These are phyloP conservation scores for Tetrahymena thermophila DNA, from an alignment of 73 alveolate species.

Conservation along the genomic window DNA sequence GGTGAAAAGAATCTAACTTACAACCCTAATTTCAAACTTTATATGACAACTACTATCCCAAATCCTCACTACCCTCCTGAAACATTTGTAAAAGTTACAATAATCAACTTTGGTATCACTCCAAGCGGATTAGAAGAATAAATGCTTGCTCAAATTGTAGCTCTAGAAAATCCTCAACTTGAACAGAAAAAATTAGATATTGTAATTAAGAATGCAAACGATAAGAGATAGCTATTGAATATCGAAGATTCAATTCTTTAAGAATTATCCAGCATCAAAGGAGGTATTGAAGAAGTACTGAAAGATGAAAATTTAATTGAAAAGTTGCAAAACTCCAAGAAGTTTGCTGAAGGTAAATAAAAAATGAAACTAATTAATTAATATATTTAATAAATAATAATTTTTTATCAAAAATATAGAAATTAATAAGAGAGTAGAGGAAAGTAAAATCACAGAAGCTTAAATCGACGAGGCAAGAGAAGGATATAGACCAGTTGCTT, in stretches of 20 bases:
- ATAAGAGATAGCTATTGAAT: not conserved
- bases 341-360: conserved; percentile 40
- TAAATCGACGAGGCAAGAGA: conserved; percentile 54
- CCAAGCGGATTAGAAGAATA: conserved; percentile 55
- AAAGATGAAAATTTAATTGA: conserved; percentile 69
- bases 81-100: conserved; percentile 2
- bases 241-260: conserved; percentile 35
- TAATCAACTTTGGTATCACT: conserved; percentile 50
- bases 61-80: conserved; percentile 1
- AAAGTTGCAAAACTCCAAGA: conserved; percentile 65
- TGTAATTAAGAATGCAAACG: conserved; percentile 36
- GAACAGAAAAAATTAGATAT: conserved; percentile 48
- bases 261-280: conserved; percentile 6
- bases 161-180: conserved; percentile 44
- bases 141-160: conserved; percentile 36
- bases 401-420: conserved; percentile 16
- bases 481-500: conserved; percentile 63
- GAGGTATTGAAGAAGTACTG: conserved; percentile 47
- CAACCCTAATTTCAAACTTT: not conserved
- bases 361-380: not conserved
- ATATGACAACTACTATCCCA: conserved; percentile 12
- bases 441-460: conserved; percentile 40
- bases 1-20: conserved; percentile 7
- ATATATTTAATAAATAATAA: not conserved
- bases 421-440: conserved; percentile 50